Base-by-base conservation (phyloP, 192 early-diverging fungal genomes). In the Backusella sp. region DNA sequence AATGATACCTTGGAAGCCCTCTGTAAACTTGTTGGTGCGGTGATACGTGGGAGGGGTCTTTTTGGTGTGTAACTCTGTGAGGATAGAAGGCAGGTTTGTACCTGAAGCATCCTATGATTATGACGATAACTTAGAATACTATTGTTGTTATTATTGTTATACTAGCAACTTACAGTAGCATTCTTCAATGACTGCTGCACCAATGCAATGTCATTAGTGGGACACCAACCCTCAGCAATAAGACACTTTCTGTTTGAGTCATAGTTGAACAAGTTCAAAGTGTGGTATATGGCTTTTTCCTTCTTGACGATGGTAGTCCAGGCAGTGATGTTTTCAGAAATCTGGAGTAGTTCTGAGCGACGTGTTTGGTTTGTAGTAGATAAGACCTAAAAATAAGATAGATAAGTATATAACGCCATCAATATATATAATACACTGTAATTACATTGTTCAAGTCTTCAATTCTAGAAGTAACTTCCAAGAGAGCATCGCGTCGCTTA, bases 141-240 rank as follows among this genome's bases (percentile, higher is more conserved):
- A 32, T 32, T 32, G 32, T 32, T 32, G 3, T 32, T 32, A 3
- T 32, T 32, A 32, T 32, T 32, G 28, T 28, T 28, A 32, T 32
- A 32, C 1, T 32, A 32, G 32, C 32, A 32, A 32, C 69, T 28
- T 46, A 70, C 69, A 12, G 94, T 94, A 7, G 96, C 96, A 66
- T 89, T 84, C 41, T 95, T 90, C 15, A 99, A 86, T n/a, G 97
- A 90, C 14, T 91, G 88, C 76, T 96, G 92, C 75, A 99, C 88
- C 1, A 89, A 87, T 28, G 87, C 87, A 72, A 98, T 91, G 80
- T 94, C 92, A 78, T 90, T 90, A 41, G 93, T 92, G 23, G 98
- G 95, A 80, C 96, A 96, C 98, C 98, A 99, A 11, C 97, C 98
- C 83, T 99, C 98, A 34, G 96, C 96, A 85, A 99, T 98, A 77